Evolutionary conservation across 768 basidiomycete genomes (phyloP), one percentile per base, ranked within the genome.

Genomic region (Boletus bicolor): DNA sequence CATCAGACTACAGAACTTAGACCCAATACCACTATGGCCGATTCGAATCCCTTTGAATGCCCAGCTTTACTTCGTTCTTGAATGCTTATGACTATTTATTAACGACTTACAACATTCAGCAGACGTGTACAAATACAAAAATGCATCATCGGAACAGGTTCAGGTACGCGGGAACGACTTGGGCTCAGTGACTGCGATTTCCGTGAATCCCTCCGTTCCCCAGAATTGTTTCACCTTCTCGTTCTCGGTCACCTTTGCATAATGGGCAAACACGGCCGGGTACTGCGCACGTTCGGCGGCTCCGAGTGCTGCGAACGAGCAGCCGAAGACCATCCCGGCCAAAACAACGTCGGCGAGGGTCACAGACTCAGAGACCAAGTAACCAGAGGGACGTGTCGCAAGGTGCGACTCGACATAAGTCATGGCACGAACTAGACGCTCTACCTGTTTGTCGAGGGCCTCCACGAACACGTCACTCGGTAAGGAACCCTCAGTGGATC

Each of bases 301-400:
- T 6, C 61, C 63, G 2, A 64, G 54, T 1, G 59, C 36, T 3
- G 24, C 9, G 6, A 28, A 7, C 7, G 46, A 38, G 0, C 54
- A 44, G 7, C 14, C 19, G n/a, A 32, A 32, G 4, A 51, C 26
- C 24, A 34, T 19, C 6, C 52, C 49, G 0, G 55, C 62, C 19
- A 69, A 10, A 7, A 61, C 6, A 19, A 63, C 32, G 41, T 66
- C 67, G 2, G 64, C 62, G 6, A 68, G 61, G 4, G 61, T 59
- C 17, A 67, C 24, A 7, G 46, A 44, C 32, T 61, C 54, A 9
- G 35, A 30, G 6, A 62, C 60, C 36, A 68, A 24, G 41, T 63
- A 60, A 1, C 53, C 64, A 4, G 63, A 65, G 0, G 56, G 7
- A 35, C 58, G 35, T 1, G 44, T 26, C 10, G 34, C 38, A 17